Evolutionary conservation across 177 flowering plant genomes (phyloP).

Genomic region (Vitis hybrid): DNA sequence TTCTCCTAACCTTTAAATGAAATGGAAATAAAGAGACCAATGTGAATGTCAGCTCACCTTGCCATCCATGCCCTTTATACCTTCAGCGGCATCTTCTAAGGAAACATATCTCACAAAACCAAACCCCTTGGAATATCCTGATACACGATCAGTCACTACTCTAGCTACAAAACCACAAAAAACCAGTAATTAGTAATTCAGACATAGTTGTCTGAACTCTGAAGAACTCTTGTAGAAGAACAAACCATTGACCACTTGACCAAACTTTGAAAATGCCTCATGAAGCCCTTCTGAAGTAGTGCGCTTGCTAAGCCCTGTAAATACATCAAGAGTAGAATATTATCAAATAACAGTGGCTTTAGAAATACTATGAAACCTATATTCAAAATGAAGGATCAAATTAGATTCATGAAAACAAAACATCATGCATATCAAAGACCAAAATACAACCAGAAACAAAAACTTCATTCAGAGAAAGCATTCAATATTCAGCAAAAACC

Average conservation of each 20-base stretch:
- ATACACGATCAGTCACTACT: slow-evolving; percentile 73
- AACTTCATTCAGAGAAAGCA: too few relatives aligned
- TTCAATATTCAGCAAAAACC: too few relatives aligned
- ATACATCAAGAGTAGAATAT: background rate
- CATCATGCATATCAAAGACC: too few relatives aligned
- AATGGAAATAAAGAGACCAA: too few relatives aligned
- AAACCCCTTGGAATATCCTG: slow-evolving; percentile 83
- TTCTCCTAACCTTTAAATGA: too few relatives aligned
- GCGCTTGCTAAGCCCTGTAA: slow-evolving; percentile 79
- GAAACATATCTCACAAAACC: slow-evolving; percentile 81
- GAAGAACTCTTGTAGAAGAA: slow-evolving; percentile 1
- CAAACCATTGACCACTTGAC: slow-evolving; percentile 69
- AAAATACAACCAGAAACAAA: too few relatives aligned
- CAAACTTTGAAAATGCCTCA: slow-evolving; percentile 69
- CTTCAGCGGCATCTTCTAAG: slow-evolving; percentile 65
- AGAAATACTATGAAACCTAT: too few relatives aligned
- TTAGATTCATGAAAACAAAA: too few relatives aligned
- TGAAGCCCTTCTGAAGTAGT: slow-evolving; percentile 69
- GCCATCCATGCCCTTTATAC: slow-evolving; percentile 88
- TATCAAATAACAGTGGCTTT: background rate
- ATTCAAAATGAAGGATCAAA: too few relatives aligned
- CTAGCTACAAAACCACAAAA: slow-evolving; percentile 44
- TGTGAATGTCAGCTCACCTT: slow-evolving; percentile 43
- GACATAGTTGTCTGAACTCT: background rate
- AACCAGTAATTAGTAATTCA: background rate